Evolutionary conservation across 2,329 filamentous ascomycete species (phyloP), one percentile per base, ranked within the genome.

Genomic region (Aaosphaeria pasadenensis): DNA sequence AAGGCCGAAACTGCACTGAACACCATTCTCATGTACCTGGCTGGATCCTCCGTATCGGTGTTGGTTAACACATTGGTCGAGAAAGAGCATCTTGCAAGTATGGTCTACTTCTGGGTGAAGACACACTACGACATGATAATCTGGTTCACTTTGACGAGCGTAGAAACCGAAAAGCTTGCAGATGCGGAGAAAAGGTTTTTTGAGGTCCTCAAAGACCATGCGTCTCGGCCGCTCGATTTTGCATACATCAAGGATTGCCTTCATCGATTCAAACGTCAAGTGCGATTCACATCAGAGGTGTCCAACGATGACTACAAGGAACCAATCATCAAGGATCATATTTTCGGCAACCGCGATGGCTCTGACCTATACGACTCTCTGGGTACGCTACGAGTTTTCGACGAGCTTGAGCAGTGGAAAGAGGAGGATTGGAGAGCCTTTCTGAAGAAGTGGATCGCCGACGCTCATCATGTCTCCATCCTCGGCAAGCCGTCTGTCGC

Each of bases 31-130:
- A 85, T 87, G 2, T 99, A 97, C 63, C 82, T 99, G 13, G 90
- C 89, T 53, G 94, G 91, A 5, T 97, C 94, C 0, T 95, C 95
- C 1, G 90, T 95, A 3, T 92, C 92, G 0, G 78, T 99, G 1
- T 76, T 99, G 5, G 92, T 97, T 64, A 97, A 97, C 57, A 81
- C 85, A 13, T 80, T 99, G 51, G 94, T 99, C 2, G 94, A 99
- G 66, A 90, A 87, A 59, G 92, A 97, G 70, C 88, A 95, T 57
- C 81, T 97, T 41, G 89, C 91, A 4, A 96, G 91, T 71, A 89
- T 86, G 5, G 85, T 97, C 7, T 85, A 85, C 43, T 91, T 88
- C 68, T 87, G 83, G 69, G 87, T 84, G 59, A 91, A 96, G 54
- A 81, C 84, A 29, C 83, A 91, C 43, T 90, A 91, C 2, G 87